Evolutionary conservation across 352 stramenopile genomes (phyloP).

Genomic region (Globisporangium viniferum): DNA sequence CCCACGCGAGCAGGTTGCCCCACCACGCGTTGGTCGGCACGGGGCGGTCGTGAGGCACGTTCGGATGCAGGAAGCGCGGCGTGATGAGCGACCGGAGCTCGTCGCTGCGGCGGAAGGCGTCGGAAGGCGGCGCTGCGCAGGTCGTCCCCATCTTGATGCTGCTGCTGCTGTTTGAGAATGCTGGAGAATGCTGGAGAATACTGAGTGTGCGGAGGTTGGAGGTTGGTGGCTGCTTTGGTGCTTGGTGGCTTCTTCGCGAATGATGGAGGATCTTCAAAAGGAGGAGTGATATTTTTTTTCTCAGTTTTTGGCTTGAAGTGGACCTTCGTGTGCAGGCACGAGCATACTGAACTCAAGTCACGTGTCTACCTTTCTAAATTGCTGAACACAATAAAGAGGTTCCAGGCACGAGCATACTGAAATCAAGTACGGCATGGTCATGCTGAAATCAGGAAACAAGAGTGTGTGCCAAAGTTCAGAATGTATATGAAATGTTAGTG

Average conservation of each 20-base stretch:
- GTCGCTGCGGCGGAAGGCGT: conserved; percentile 45
- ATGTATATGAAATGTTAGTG: too few relatives aligned
- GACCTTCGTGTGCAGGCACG: too few relatives aligned
- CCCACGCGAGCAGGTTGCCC: conserved; percentile 75
- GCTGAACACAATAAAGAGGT: too few relatives aligned
- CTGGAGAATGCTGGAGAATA: neutral
- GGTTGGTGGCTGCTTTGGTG: neutral
- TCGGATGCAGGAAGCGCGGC: conserved; percentile 37
- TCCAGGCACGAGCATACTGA: too few relatives aligned
- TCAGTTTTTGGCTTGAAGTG: too few relatives aligned
- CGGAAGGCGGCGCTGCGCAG: conserved; percentile 25
- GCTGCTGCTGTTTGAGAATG: neutral
- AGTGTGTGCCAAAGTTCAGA: too few relatives aligned
- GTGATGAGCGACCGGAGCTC: conserved; percentile 48
- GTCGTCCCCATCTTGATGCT: conserved; percentile 14
- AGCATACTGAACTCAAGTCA: too few relatives aligned
- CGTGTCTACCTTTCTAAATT: too few relatives aligned
- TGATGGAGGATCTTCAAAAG: neutral
- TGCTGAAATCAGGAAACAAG: too few relatives aligned
- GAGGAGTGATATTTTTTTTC: neutral
- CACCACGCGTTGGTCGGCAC: conserved; percentile 85
- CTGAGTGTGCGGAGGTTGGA: neutral
- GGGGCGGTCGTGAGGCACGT: conserved; percentile 22
- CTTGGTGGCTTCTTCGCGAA: neutral
- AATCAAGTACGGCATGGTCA: too few relatives aligned